Conservation (phyloP, 2,329 filamentous ascomycete species). For the Pyrenophora seminiperda region DNA sequence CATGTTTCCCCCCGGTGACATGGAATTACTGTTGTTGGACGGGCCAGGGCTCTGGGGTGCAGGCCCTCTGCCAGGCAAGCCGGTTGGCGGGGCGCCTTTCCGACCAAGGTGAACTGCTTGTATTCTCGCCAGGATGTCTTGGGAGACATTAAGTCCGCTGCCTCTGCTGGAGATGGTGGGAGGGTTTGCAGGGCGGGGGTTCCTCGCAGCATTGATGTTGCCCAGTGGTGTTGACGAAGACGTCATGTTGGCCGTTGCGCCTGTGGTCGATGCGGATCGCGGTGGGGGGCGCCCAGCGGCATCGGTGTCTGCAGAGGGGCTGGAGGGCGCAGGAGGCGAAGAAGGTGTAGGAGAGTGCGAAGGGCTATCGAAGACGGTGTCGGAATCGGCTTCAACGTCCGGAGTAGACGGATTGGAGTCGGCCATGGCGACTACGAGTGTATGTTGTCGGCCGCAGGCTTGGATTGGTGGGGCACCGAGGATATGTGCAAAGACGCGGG, state of each 20-base stretch:
- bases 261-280: slow-evolving; percentile 64
- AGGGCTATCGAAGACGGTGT: slow-evolving; percentile 39
- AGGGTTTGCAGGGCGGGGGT: slow-evolving; percentile 52
- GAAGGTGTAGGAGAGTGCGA: slow-evolving; percentile 35
- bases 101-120: slow-evolving; percentile 70
- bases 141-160: slow-evolving; percentile 59
- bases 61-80: slow-evolving; percentile 30
- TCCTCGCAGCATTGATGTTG: slow-evolving; percentile 70
- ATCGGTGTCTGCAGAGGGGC: slow-evolving; percentile 24
- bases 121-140: slow-evolving; percentile 72
- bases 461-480: slow-evolving; percentile 25
- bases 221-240: slow-evolving; percentile 84
- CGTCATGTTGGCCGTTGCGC: slow-evolving; percentile 63
- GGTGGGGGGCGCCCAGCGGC: slow-evolving; percentile 56
- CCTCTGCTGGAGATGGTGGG: slow-evolving; percentile 53
- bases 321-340: slow-evolving; percentile 31
- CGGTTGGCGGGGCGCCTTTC: slow-evolving; percentile 59
- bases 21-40: slow-evolving; percentile 22
- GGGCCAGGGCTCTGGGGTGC: slow-evolving; percentile 38
- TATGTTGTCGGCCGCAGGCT: slow-evolving; percentile 11
- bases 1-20: slow-evolving; percentile 35
- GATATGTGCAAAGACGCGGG: slow-evolving; percentile 5
- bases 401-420: slow-evolving; percentile 37
- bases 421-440: slow-evolving; percentile 35
- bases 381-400: slow-evolving; percentile 40